phyloP scores from a whole-genome alignment of 306 rosid genomes.

The Cicer chorassanicum region DNA sequence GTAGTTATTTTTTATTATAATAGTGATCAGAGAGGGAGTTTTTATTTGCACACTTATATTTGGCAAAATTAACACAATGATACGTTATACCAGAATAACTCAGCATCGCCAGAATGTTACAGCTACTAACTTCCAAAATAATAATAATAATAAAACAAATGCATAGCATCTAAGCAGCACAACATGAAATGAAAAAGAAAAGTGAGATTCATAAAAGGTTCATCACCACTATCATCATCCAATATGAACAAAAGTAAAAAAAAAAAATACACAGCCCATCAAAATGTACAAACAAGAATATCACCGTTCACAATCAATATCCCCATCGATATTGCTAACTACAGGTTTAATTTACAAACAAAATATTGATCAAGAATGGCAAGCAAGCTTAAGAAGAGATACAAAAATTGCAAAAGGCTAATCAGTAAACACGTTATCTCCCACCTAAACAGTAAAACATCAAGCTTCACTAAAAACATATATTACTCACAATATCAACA shows the following conservation, averaged over 20 bases:
- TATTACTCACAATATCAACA: background rate
- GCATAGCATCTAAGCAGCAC: conserved; percentile 3
- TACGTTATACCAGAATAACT: conserved; percentile 5
- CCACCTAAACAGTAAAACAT: conserved; percentile 12
- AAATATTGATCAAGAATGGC: conserved; percentile 2
- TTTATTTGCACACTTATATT: background rate
- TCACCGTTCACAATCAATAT: conserved; percentile 18
- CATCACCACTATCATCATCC: background rate
- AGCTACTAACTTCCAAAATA: background rate
- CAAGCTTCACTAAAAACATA: conserved; percentile 17
- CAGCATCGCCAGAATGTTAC: background rate
- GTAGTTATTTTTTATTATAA: too few relatives aligned
- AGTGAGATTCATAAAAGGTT: background rate
- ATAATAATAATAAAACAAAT: background rate
- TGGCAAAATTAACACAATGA: conserved; percentile 23
- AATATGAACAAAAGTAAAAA: conserved; percentile 5
- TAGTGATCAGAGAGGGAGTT: background rate
- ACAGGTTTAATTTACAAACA: conserved; percentile 10
- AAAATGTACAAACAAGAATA: background rate
- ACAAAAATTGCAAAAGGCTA: conserved; percentile 3
- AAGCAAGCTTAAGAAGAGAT: background rate
- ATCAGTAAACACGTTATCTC: conserved; percentile 18
- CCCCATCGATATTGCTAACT: background rate
- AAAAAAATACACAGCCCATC: background rate
- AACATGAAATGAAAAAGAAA: conserved; percentile 26